Conservation (phyloP, 1,284 basidiomycete genomes). For the Cryptococcus sp. region DNA sequence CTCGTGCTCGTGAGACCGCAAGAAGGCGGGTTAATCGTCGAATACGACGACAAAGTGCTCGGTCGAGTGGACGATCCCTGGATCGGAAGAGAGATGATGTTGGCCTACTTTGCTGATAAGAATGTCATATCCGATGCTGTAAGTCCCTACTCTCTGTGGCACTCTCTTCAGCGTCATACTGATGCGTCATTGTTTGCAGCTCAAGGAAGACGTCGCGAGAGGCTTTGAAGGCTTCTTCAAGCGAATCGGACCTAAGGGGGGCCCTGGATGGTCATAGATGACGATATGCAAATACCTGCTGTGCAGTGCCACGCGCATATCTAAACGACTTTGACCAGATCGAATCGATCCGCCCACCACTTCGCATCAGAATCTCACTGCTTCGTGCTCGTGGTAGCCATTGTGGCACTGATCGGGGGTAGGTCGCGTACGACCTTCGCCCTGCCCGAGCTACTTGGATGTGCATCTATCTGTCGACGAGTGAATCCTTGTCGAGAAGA, state of each 20-base stretch:
- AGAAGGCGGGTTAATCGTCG: conserved; percentile 44
- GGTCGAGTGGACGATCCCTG: conserved; percentile 49
- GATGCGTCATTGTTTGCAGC: conserved; percentile 13
- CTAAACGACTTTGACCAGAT: no score
- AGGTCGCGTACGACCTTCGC: no score
- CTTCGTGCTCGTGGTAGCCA: no score
- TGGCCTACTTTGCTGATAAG: conserved; percentile 54
- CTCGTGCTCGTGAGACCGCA: conserved; percentile 51
- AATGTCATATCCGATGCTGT: conserved; percentile 51
- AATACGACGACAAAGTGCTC: conserved; percentile 50
- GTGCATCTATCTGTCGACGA: no score
- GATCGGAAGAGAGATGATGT: conserved; percentile 51
- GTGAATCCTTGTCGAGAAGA: no score
- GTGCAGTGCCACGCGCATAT: no score
- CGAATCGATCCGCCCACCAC: no score
- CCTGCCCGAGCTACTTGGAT: no score
- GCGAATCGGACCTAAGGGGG: neutral
- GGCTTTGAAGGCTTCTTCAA: conserved; percentile 28
- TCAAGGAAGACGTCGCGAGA: conserved; percentile 41
- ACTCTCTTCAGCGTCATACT: neutral
- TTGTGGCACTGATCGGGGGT: no score
- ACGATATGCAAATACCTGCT: no score
- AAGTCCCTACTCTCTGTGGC: conserved; percentile 9
- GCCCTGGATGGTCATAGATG: no score
- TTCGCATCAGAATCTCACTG: no score